Evolutionary conservation across 2,329 filamentous ascomycete species (phyloP).

Genomic region (Didymella exigua): DNA sequence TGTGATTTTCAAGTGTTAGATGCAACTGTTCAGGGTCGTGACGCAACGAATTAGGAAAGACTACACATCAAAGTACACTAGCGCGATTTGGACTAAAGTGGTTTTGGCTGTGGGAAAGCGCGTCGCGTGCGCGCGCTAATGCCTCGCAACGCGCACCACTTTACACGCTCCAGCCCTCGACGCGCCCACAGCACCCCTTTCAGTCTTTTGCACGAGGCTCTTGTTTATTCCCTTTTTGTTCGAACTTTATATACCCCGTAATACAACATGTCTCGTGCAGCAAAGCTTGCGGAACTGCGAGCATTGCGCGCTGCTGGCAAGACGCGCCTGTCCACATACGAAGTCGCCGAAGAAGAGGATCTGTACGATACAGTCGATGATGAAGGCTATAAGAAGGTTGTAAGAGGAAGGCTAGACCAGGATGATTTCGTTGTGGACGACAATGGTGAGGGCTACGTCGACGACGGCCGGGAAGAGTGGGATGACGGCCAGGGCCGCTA

Average conservation of each 20-base stretch:
- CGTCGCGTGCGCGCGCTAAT: conserved; percentile 27
- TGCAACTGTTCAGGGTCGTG: conserved; percentile 4
- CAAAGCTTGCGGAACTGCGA: conserved; percentile 72
- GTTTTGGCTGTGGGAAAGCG: conserved; percentile 5
- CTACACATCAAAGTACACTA: not conserved
- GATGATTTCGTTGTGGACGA: conserved; percentile 99
- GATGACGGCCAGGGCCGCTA: conserved; percentile 73
- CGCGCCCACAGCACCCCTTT: conserved; percentile 26
- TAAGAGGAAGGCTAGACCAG: conserved; percentile 83
- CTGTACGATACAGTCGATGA: conserved; percentile 97
- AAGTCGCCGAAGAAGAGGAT: conserved; percentile 81
- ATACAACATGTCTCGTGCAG: conserved; percentile 44
- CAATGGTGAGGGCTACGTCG: conserved; percentile 94
- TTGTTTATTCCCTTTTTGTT: conserved; percentile 21
- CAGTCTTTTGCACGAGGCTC: conserved; percentile 15
- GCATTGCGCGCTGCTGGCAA: conserved; percentile 88
- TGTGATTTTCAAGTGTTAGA: conserved; percentile 4
- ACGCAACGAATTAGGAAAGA: conserved; percentile 7
- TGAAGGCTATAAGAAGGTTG: conserved; percentile 95
- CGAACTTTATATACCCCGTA: conserved; percentile 16
- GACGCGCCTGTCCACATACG: conserved; percentile 85
- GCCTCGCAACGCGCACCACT: conserved; percentile 23
- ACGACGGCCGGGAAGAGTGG: conserved; percentile 82
- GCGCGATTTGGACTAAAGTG: conserved; percentile 7
- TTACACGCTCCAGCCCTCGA: conserved; percentile 31